Conservation (phyloP, 2,329 filamentous ascomycete species). For the Pestalotiopsis sp. region DNA sequence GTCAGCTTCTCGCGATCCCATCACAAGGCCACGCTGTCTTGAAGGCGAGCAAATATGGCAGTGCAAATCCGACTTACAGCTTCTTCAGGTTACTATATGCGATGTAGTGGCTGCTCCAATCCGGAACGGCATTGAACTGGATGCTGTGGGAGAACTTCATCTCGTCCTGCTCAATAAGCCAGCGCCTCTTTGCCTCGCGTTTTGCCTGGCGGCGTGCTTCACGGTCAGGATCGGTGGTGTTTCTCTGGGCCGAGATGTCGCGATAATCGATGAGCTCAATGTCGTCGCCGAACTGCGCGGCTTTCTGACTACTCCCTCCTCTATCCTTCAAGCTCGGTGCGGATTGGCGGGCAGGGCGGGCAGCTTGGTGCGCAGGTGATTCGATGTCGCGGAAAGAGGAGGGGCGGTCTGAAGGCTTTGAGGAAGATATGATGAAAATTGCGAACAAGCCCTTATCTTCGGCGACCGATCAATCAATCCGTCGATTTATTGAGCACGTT, state of each 20-base stretch:
- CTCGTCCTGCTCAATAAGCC: slow-evolving; percentile 74
- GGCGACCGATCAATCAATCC: neutral
- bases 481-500: neutral
- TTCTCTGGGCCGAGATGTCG: slow-evolving; percentile 28
- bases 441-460: neutral
- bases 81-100: slow-evolving; percentile 99
- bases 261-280: slow-evolving; percentile 39
- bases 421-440: slow-evolving; percentile 25
- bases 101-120: slow-evolving; percentile 98
- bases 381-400: slow-evolving; percentile 28
- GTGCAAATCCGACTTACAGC: slow-evolving; percentile 60
- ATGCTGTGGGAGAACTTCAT: slow-evolving; percentile 99
- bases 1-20: slow-evolving; percentile 5
- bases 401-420: slow-evolving; percentile 22
- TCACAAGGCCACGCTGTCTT: neutral
- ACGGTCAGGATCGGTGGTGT: slow-evolving; percentile 26
- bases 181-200: slow-evolving; percentile 63
- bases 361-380: slow-evolving; percentile 20
- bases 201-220: slow-evolving; percentile 41
- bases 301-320: slow-evolving; percentile 6
- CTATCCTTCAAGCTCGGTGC: slow-evolving; percentile 9
- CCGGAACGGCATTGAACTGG: slow-evolving; percentile 99
- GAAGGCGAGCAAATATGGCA: neutral
- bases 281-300: slow-evolving; percentile 12
- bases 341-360: slow-evolving; percentile 4